phyloP scores from a whole-genome alignment of 2,329 filamentous ascomycete genomes.

The Cordyceps cicadae region DNA sequence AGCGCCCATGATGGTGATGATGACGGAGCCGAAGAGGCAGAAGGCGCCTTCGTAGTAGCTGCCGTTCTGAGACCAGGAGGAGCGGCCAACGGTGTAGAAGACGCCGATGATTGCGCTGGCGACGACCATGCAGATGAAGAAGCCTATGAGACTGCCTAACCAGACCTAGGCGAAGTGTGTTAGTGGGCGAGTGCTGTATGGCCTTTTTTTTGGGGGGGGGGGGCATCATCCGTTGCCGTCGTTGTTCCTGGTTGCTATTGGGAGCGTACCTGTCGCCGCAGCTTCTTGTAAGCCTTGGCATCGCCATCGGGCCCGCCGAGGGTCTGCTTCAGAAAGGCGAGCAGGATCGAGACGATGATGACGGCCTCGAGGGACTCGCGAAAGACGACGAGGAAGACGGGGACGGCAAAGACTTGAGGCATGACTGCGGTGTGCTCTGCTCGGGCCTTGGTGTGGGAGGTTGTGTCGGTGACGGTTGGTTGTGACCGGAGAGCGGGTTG shows the following conservation, averaged over 20 bases:
- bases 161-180: conserved; percentile 35
- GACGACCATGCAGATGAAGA: conserved; percentile 57
- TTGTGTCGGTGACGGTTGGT: not conserved
- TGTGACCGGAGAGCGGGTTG: not conserved
- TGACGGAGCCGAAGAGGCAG: conserved; percentile 62
- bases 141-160: conserved; percentile 54
- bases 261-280: conserved; percentile 52
- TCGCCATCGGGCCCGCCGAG: conserved; percentile 57
- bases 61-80: conserved; percentile 61
- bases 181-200: not conserved
- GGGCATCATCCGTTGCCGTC: not conserved
- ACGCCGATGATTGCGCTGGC: conserved; percentile 62
- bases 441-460: not conserved
- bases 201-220: not conserved
- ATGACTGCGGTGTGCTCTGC: conserved; percentile 26
- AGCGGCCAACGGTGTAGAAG: conserved; percentile 59
- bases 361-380: conserved; percentile 75
- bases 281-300: conserved; percentile 53
- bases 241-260: not conserved
- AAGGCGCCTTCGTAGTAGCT: conserved; percentile 78
- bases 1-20: conserved; percentile 75
- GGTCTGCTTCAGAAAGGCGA: conserved; percentile 78
- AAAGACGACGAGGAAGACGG: conserved; percentile 86
- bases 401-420: conserved; percentile 67
- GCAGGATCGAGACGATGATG: conserved; percentile 79